phyloP scores from a whole-genome alignment of 345 rosid species.

The Citrus inodora region DNA sequence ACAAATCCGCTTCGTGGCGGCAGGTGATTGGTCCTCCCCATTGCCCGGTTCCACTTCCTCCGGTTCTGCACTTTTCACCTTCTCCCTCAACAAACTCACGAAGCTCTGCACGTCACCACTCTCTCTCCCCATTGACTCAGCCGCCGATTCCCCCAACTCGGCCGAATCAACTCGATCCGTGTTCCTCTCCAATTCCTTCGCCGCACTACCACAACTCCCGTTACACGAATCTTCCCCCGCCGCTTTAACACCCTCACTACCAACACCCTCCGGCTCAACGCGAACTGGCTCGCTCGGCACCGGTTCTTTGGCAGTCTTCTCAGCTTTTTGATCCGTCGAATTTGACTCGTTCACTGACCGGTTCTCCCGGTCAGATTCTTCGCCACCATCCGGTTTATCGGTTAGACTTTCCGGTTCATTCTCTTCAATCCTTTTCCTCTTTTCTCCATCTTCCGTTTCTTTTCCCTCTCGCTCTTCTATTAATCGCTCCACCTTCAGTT shows the following conservation, averaged over 20 bases:
- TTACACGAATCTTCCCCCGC: constrained; percentile 35
- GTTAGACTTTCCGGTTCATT: constrained; percentile 7
- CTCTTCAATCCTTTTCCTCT: constrained; percentile 11
- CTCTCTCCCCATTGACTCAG: constrained; percentile 30
- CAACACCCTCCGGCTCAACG: constrained; percentile 6
- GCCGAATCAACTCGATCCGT: constrained; percentile 21
- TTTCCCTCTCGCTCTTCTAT: constrained; percentile 35
- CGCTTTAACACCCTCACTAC: constrained; percentile 6
- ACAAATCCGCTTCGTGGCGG: constrained; percentile 11
- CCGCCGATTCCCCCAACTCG: constrained; percentile 31
- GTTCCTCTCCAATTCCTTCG: constrained; percentile 30
- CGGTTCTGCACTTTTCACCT: constrained; percentile 31
- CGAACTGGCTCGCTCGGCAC: constrained; percentile 13
- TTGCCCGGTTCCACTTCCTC: constrained; percentile 40
- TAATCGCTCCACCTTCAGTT: constrained; percentile 44
- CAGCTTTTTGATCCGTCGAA: constrained; percentile 38
- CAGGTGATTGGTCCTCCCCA: constrained; percentile 40
- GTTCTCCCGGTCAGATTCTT: constrained; percentile 25
- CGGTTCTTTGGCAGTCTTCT: constrained; percentile 12
- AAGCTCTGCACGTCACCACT: constrained; percentile 69
- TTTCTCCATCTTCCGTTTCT: constrained; percentile 9
- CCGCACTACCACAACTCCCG: constrained; percentile 45
- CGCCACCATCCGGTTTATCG: constrained; percentile 16
- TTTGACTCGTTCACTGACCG: constrained; percentile 52
- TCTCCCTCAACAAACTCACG: constrained; percentile 44